Conservation (phyloP, 1,139 yeast genomes). For the Arxiozyma heterogenica region DNA sequence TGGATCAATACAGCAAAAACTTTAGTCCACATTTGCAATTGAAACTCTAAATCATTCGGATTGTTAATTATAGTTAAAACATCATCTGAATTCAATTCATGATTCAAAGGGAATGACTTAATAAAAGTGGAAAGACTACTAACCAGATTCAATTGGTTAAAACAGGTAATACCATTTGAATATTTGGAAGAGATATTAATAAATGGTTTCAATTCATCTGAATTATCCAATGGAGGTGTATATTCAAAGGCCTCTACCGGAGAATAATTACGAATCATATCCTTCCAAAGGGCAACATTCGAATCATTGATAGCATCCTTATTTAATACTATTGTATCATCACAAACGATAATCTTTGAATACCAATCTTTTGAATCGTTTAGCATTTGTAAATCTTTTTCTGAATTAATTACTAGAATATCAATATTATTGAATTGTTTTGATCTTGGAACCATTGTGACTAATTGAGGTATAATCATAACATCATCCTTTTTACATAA, state of each 20-base stretch:
- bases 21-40: conserved; percentile 29
- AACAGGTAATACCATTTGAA: conserved; percentile 27
- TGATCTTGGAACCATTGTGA: conserved; percentile 29
- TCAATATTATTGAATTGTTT: conserved; percentile 24
- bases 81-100: conserved; percentile 37
- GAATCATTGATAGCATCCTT: neutral
- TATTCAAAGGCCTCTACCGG: conserved; percentile 22
- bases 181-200: conserved; percentile 16
- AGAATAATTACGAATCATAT: conserved; percentile 17
- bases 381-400: conserved; percentile 17
- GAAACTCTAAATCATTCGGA: conserved; percentile 9
- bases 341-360: conserved; percentile 30
- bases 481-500: conserved; percentile 3
- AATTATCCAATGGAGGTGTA: conserved; percentile 32
- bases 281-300: conserved; percentile 25
- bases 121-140: conserved; percentile 55
- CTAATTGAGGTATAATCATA: conserved; percentile 22
- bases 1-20: conserved; percentile 28
- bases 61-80: conserved; percentile 35
- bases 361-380: conserved; percentile 28
- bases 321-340: conserved; percentile 6
- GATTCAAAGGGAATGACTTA: conserved; percentile 46
- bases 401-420: conserved; percentile 27
- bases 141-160: conserved; percentile 53
- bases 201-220: conserved; percentile 28